phyloP scores from a whole-genome alignment of 2,329 filamentous ascomycete species.

The Xylaria sp. region DNA sequence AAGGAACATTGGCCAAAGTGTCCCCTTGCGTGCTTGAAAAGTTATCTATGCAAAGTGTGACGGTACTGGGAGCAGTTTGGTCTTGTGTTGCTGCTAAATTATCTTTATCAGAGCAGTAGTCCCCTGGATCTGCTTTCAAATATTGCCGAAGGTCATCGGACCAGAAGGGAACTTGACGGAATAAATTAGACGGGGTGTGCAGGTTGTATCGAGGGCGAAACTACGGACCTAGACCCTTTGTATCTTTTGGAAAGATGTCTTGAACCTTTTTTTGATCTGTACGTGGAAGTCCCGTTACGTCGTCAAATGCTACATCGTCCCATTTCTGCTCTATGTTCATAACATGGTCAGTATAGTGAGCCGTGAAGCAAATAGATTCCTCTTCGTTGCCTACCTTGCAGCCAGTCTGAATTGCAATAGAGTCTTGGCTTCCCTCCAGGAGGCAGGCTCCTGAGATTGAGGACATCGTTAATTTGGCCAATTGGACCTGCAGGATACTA shows the following conservation, averaged over 20 bases:
- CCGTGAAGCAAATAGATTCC: not conserved
- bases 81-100: slow-evolving; percentile 32
- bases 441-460: slow-evolving; percentile 9
- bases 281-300: slow-evolving; percentile 12
- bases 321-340: slow-evolving; percentile 23
- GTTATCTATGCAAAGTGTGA: slow-evolving; percentile 32
- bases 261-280: slow-evolving; percentile 24
- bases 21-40: slow-evolving; percentile 18
- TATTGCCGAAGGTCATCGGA: slow-evolving; percentile 31
- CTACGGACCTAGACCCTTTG: slow-evolving; percentile 4
- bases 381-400: slow-evolving; percentile 16
- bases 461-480: slow-evolving; percentile 13
- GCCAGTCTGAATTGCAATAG: slow-evolving; percentile 30
- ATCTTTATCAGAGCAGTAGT: slow-evolving; percentile 25
- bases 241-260: slow-evolving; percentile 8
- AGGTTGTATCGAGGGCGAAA: not conserved
- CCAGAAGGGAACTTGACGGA: slow-evolving; percentile 25
- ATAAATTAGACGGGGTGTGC: not conserved
- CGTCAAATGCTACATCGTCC: slow-evolving; percentile 26
- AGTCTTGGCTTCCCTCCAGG: slow-evolving; percentile 29
- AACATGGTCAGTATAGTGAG: not conserved
- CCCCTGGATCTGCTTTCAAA: slow-evolving; percentile 18
- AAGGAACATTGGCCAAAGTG: slow-evolving; percentile 25
- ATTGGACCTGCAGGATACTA: slow-evolving; percentile 16
- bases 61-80: slow-evolving; percentile 22